Conservation (phyloP, 1,284 basidiomycete genomes). For the Cryptococcus sp. region DNA sequence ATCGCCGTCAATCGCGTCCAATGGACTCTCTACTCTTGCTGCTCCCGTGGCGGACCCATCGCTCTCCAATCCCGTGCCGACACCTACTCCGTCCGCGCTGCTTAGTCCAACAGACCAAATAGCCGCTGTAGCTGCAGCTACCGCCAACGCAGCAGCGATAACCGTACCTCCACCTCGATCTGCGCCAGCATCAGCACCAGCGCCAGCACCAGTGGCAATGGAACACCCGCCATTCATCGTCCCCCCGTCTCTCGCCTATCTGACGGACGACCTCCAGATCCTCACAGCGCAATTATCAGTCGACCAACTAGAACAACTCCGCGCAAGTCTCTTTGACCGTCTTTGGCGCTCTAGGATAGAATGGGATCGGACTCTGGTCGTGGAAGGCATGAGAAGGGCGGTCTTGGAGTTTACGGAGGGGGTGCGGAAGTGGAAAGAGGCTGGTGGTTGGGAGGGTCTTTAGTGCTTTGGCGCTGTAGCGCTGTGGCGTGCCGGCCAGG, state of each 20-base stretch:
- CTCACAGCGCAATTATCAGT: conserved; percentile 66
- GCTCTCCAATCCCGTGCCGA: conserved; percentile 60
- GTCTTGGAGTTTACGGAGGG: conserved; percentile 19
- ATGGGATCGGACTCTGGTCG: conserved; percentile 76
- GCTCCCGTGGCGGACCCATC: too few relatives aligned
- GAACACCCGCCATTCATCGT: conserved; percentile 44
- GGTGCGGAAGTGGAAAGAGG: conserved; percentile 16
- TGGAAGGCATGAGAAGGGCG: conserved; percentile 59
- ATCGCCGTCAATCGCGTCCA: not conserved
- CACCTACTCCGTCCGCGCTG: not conserved
- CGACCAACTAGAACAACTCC: conserved; percentile 90
- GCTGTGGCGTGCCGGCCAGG: too few relatives aligned
- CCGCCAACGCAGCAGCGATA: too few relatives aligned
- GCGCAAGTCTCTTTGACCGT: conserved; percentile 75
- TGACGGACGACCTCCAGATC: conserved; percentile 26
- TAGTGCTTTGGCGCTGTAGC: too few relatives aligned
- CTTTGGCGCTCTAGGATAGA: conserved; percentile 78
- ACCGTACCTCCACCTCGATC: conserved; percentile 4
- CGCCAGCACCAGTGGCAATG: conserved; percentile 18
- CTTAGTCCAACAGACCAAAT: too few relatives aligned
- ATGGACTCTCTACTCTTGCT: too few relatives aligned
- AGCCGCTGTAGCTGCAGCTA: too few relatives aligned
- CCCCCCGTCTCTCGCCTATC: conserved; percentile 25
- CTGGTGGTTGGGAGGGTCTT: not conserved
- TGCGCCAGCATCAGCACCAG: conserved; percentile 9